Evolutionary conservation across 176 grass and related monocot genomes (phyloP), one percentile per base, ranked within the genome.

Genomic region (Puccinellia tenuiflora): DNA sequence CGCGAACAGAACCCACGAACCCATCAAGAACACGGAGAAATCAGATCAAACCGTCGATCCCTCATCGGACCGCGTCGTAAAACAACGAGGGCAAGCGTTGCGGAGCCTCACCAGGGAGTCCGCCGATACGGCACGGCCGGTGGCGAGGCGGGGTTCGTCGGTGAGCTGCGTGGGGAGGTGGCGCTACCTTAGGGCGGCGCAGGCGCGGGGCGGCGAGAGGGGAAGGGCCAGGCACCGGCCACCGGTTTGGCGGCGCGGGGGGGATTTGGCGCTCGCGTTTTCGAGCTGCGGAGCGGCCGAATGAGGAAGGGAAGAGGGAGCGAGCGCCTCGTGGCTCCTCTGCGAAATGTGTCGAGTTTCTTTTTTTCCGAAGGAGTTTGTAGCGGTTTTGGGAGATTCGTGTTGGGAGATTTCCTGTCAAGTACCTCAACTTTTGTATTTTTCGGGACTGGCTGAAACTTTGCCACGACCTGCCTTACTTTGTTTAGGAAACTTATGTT

Each of bases 51-150:
- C n/a, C 20, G 3, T 12, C 26, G 5, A 16, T 47, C 25, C n/a
- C 20, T 15, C 72, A 69, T 22, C 65, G 7, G 42, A 26, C 28
- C 5, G 31, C 10, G 9, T 5, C 46, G 8, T 18, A 59, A 3
- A 8, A 56, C n/a, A 75, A 45, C 1, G 9, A 81, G 17, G 30
- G 29, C 75, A 18, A 80, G 10, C 29, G 38, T 20, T 50, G 37
- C 21, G 70, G 8, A 30, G 17, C 22, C 81, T 89, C 70, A 85
- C 87, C 87, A 37, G 42, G 9, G 57, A 81, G n/a, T 51, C 31
- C 48, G 62, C 20, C 21, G 75, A n/a, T 18, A 40, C 39, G 57
- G 60, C 24, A 21, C 61, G 29, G 50, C n/a, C 31, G 50, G 37
- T n/a, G 20, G 38, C 47, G 81, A 37, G 30, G 76, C 87, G 46